phyloP scores from a whole-genome alignment of 2,329 filamentous ascomycete genomes.

The Trichoderma cornu-damae region DNA sequence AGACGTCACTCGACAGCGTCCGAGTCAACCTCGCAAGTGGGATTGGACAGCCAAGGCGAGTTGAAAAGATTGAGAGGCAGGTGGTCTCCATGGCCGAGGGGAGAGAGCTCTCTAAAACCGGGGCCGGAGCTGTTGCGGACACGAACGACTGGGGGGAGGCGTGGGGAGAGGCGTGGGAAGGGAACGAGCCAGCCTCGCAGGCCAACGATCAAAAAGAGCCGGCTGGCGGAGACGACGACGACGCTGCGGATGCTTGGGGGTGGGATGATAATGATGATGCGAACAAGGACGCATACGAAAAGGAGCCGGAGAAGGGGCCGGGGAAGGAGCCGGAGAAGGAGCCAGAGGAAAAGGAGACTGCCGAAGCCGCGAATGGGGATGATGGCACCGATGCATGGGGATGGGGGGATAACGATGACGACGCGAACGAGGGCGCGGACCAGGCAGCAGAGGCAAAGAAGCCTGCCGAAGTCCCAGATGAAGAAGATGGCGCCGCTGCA shows the following conservation, averaged over 20 bases:
- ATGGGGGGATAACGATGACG: conserved; percentile 62
- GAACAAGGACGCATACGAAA: conserved; percentile 20
- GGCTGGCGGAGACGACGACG: conserved; percentile 74
- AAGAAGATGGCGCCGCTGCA: conserved; percentile 56
- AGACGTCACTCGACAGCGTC: conserved; percentile 70
- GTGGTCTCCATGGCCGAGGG: conserved; percentile 65
- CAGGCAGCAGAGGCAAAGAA: conserved; percentile 19
- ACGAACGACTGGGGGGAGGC: conserved; percentile 66
- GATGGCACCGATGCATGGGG: conserved; percentile 55
- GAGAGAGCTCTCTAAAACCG: conserved; percentile 55
- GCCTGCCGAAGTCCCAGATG: conserved; percentile 1
- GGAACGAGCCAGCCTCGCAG: conserved; percentile 23
- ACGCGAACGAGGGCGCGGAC: conserved; percentile 25
- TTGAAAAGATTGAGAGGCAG: conserved; percentile 82
- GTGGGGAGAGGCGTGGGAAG: conserved; percentile 75
- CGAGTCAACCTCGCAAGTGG: conserved; percentile 63
- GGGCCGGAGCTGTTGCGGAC: conserved; percentile 40
- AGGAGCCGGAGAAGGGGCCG: too few species aligned
- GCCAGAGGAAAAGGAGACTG: neutral
- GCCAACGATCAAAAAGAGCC: conserved; percentile 23
- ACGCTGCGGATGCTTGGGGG: conserved; percentile 48
- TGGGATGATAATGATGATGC: conserved; percentile 62
- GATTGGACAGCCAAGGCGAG: conserved; percentile 60
- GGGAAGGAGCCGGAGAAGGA: too few species aligned
- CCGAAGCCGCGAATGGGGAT: conserved; percentile 27